Conservation (phyloP, 345 rosid genomes). For the Hibiscus tridactylites region DNA sequence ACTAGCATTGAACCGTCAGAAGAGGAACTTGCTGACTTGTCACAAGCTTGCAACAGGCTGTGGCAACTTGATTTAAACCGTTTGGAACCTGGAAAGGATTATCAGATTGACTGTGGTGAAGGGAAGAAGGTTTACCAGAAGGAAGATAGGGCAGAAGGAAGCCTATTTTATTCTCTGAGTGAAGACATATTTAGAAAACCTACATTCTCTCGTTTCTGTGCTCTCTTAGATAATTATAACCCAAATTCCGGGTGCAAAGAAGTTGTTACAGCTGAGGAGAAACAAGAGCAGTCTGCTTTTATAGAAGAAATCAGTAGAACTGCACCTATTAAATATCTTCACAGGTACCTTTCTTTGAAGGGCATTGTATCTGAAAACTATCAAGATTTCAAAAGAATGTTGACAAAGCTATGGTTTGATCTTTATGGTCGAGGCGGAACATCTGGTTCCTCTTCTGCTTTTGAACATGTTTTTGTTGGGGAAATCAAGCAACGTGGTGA, state of each 20-base stretch:
- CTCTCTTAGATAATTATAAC: slow-evolving; percentile 86
- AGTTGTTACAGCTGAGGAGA: slow-evolving; percentile 76
- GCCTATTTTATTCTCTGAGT: slow-evolving; percentile 55
- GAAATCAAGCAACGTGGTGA: slow-evolving; percentile 74
- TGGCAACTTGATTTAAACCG: slow-evolving; percentile 88
- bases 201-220: slow-evolving; percentile 74
- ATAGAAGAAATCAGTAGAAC: slow-evolving; percentile 92
- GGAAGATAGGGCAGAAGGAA: slow-evolving; percentile 73
- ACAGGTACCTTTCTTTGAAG: slow-evolving; percentile 53
- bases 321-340: slow-evolving; percentile 74
- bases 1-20: slow-evolving; percentile 43
- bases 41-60: slow-evolving; percentile 76
- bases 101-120: slow-evolving; percentile 83
- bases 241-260: slow-evolving; percentile 70
- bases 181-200: slow-evolving; percentile 68
- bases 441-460: slow-evolving; percentile 78
- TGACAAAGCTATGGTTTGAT: slow-evolving; percentile 79
- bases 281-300: slow-evolving; percentile 80
- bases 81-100: slow-evolving; percentile 73
- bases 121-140: slow-evolving; percentile 72
- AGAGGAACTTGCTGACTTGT: slow-evolving; percentile 68
- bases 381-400: slow-evolving; percentile 61
- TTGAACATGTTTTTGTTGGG: slow-evolving; percentile 96
- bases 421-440: slow-evolving; percentile 83
- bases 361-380: slow-evolving; percentile 53